Percentiles rank a stretch among this genome's conserved stretches.
Evolutionary conservation across 2,329 filamentous ascomycete genomes (phyloP).

Genomic region (Blastomyces gilchristii): DNA sequence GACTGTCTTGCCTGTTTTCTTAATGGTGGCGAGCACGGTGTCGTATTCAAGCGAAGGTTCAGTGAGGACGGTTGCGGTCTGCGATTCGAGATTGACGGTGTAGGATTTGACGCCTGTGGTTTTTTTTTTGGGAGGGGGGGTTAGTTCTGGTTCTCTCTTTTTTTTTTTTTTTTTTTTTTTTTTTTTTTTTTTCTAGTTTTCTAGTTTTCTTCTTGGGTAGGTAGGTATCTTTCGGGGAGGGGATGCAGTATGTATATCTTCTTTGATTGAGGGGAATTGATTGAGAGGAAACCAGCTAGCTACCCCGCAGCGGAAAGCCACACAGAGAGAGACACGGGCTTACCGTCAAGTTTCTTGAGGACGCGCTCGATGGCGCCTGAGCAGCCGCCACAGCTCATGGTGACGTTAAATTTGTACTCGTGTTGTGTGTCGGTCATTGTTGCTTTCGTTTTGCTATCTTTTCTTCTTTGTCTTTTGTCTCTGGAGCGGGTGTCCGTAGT

Average conservation of each 20-base stretch:
- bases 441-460: background rate
- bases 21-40: conserved; percentile 74
- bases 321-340: conserved; percentile 21
- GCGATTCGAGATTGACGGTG: conserved; percentile 76
- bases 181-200: background rate
- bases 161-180: background rate
- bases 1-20: conserved; percentile 91
- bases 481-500: background rate
- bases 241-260: too few relatives aligned
- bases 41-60: conserved; percentile 62
- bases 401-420: conserved; percentile 89
- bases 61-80: conserved; percentile 69
- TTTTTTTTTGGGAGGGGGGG: too few relatives aligned
- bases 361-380: conserved; percentile 87
- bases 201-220: too few relatives aligned
- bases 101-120: conserved; percentile 68
- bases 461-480: background rate
- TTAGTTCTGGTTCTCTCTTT: background rate
- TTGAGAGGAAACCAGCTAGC: too few relatives aligned
- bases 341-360: conserved; percentile 83
- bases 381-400: conserved; percentile 93
- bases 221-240: background rate
- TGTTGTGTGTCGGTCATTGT: conserved; percentile 46
- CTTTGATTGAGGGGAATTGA: too few relatives aligned
- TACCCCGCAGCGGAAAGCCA: too few relatives aligned